Evolutionary conservation across 805 yeast species (phyloP), one percentile per base, ranked within the genome.

Genomic region (Brettanomyces bruxellensis): DNA sequence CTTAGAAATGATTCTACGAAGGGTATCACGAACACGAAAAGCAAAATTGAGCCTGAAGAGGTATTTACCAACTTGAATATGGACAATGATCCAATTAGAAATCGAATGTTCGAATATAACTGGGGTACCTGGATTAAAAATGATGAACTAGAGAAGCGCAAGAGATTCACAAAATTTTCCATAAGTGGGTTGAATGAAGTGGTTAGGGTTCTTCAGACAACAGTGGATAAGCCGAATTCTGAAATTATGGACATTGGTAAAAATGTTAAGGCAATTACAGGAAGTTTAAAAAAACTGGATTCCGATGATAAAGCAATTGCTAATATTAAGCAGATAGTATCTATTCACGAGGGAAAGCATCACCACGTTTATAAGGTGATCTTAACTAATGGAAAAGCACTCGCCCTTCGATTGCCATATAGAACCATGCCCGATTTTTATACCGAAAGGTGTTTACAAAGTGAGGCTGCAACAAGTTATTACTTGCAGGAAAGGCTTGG

Each of bases 41-140:
- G 23, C 14, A 22, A 44, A 3, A 52, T 51, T 25, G 55, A 45
- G 38, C 50, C 51, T 23, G 54, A 52, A 25, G 73, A 70, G 54
- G 60, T 67, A n/a, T 70, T 60, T 59, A 83, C 90, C 45, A 72
- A 72, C 49, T 58, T 84, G 24, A 64, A 74, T 28, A 83, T 83
- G 55, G 76, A 78, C 47, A 65, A 71, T 37, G 90, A 84, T 58
- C 87, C 88, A 9, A 68, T 78, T 43, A 73, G 90, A 64, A 76
- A 75, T 47, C 71, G 78, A 39, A 24, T 93, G 58, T 91, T 87
- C 71, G 79, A 84, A 55, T 91, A 89, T 61, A 72, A 93, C 3
- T 91, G 98, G 95, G 99, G 99, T 42, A 76, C 95, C 5, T 91
- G 98, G 98, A 68, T 90, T 56, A 78, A 73, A 51, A 78, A 91